Conservation (phyloP, 208 protist species). For the Vickermania spadyakhi region DNA sequence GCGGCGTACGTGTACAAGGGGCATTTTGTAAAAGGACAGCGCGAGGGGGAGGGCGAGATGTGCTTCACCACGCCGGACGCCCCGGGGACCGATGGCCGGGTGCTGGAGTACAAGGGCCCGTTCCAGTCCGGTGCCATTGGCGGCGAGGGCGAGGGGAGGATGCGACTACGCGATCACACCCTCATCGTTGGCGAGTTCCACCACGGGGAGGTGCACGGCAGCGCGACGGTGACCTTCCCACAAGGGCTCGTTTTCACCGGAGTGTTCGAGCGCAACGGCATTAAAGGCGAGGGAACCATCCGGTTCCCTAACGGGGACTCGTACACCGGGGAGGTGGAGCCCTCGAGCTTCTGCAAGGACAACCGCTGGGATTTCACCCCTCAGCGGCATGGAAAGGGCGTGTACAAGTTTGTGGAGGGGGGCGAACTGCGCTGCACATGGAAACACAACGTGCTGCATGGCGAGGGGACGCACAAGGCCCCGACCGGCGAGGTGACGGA, state of each 20-base stretch:
- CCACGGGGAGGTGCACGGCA: slow-evolving; percentile 31
- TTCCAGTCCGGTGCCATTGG: slow-evolving; percentile 29
- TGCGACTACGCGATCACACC: slow-evolving; percentile 51
- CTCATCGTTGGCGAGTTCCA: slow-evolving; percentile 56
- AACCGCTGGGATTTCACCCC: slow-evolving; percentile 18
- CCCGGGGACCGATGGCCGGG: slow-evolving; percentile 35
- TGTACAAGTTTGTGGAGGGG: slow-evolving; percentile 67
- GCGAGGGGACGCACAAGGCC: slow-evolving; percentile 49
- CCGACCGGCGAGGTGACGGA: slow-evolving; percentile 25
- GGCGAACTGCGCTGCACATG: slow-evolving; percentile 62
- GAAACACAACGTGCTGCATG: slow-evolving; percentile 70
- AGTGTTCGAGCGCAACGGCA: slow-evolving; percentile 25
- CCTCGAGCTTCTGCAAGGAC: slow-evolving; percentile 9
- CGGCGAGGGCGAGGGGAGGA: slow-evolving; percentile 24
- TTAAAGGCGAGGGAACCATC: slow-evolving; percentile 26
- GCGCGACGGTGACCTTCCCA: slow-evolving; percentile 14
- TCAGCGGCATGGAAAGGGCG: slow-evolving; percentile 55
- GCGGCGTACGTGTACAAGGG: slow-evolving; percentile 10
- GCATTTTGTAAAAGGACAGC: slow-evolving; percentile 1
- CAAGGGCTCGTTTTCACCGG: slow-evolving; percentile 28
- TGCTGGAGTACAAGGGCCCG: slow-evolving; percentile 32
- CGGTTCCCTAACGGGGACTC: slow-evolving; percentile 58
- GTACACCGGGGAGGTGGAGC: slow-evolving; percentile 56
- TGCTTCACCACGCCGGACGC: slow-evolving; percentile 17
- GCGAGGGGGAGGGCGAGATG: slow-evolving; percentile 5